phyloP scores from a whole-genome alignment of 179 eudicot genomes.

The Pouteria campechiana region DNA sequence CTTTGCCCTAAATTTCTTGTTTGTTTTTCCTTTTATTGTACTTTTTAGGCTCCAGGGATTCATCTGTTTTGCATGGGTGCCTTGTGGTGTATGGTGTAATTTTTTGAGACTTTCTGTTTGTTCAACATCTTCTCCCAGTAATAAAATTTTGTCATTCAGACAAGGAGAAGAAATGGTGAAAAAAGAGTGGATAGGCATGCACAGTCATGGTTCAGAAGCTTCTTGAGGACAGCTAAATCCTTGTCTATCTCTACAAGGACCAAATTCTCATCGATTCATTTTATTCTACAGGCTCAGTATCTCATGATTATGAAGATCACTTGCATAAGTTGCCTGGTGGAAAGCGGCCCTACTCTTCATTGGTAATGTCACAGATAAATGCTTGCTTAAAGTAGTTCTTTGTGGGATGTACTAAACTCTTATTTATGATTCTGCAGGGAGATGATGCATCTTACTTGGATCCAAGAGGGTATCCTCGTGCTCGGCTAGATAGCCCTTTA shows the following conservation, averaged over 20 bases:
- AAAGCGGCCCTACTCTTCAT: conserved; percentile 21
- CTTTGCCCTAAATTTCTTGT: too few relatives aligned
- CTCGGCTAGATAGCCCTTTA: conserved; percentile 19
- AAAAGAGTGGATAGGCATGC: neutral
- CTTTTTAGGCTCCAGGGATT: too few relatives aligned
- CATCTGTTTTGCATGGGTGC: too few relatives aligned
- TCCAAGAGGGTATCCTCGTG: conserved; percentile 19
- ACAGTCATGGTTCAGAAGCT: neutral
- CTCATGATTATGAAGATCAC: conserved; percentile 11
- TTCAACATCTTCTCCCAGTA: too few relatives aligned
- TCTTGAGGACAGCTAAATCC: neutral
- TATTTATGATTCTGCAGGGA: conserved; percentile 17
- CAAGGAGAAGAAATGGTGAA: too few relatives aligned
- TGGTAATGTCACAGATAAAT: conserved; percentile 5
- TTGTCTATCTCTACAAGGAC: neutral
- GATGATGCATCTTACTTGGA: conserved; percentile 20
- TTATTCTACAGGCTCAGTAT: neutral
- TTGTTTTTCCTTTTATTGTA: too few relatives aligned
- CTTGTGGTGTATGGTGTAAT: too few relatives aligned
- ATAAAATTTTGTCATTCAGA: too few relatives aligned
- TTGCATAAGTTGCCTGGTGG: conserved; percentile 13
- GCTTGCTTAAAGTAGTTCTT: neutral
- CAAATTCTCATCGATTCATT: neutral
- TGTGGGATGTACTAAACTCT: neutral
- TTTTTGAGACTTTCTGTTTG: too few relatives aligned